Evolutionary conservation across 129 eudicot genomes (phyloP).

Genomic region (Lactuca sativa): DNA sequence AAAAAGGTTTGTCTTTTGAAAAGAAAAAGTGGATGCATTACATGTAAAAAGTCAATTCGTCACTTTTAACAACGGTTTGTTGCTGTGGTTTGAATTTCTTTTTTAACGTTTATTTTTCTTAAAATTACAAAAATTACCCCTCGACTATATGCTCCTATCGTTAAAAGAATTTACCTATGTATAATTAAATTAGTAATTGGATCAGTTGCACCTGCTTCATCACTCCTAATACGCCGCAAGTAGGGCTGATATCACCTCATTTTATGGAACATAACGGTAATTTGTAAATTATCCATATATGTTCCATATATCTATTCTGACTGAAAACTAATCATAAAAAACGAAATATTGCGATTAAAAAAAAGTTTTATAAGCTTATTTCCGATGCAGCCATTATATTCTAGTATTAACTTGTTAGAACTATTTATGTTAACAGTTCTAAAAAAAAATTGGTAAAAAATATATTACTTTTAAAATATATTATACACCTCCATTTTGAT

Average conservation of each 20-base stretch:
- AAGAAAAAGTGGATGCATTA: slow-evolving; percentile 11
- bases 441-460: no score
- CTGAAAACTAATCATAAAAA: no score
- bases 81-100: slow-evolving; percentile 6
- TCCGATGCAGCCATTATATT: no score
- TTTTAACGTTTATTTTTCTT: background rate
- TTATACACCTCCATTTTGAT: no score
- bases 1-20: slow-evolving; percentile 20
- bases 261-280: background rate
- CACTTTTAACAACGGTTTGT: slow-evolving; percentile 26
- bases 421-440: no score
- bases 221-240: slow-evolving; percentile 6
- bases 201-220: slow-evolving; percentile 16
- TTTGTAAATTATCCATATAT: background rate
- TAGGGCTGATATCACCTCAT: slow-evolving; percentile 1
- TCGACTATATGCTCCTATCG: background rate
- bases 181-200: background rate
- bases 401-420: no score
- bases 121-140: background rate
- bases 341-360: background rate
- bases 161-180: background rate
- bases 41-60: slow-evolving; percentile 15
- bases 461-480: no score
- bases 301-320: background rate
- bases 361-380: no score